Percentiles rank a stretch among this genome's conserved stretches.
phyloP scores from a whole-genome alignment of 208 protist genomes.

The Entamoeba invadens region DNA sequence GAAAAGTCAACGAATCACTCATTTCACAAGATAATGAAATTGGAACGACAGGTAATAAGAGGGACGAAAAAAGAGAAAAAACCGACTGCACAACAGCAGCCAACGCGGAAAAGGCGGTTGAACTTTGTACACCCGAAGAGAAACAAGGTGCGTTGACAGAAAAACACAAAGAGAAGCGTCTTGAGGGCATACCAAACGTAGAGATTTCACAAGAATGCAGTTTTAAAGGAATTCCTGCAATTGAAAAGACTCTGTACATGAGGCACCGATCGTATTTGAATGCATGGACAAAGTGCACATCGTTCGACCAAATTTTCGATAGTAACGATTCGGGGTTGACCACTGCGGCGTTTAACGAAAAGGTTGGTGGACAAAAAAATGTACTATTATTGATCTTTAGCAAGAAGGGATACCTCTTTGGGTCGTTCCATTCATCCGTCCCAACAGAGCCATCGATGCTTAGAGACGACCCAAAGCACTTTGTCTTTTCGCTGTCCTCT shows the following conservation, averaged over 20 bases:
- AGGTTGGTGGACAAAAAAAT: not conserved
- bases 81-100: too few relatives aligned
- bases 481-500: not conserved
- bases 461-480: not conserved
- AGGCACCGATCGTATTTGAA: not conserved
- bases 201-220: too few relatives aligned
- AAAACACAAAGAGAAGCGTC: too few relatives aligned
- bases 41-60: too few relatives aligned
- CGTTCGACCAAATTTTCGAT: not conserved
- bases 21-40: too few relatives aligned
- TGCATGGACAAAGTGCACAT: not conserved
- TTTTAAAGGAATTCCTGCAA: not conserved
- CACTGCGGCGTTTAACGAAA: not conserved
- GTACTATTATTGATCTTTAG: not conserved
- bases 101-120: too few relatives aligned
- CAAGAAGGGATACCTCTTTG: not conserved
- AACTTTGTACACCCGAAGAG: too few relatives aligned
- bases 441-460: not conserved
- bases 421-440: not conserved
- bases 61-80: too few relatives aligned
- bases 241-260: not conserved
- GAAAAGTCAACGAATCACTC: too few relatives aligned
- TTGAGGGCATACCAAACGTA: too few relatives aligned
- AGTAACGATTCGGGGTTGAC: not conserved
- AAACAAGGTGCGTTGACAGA: too few relatives aligned